Conservation (phyloP, 2,329 filamentous ascomycete species). For the Bimuria novae-zelandiae region DNA sequence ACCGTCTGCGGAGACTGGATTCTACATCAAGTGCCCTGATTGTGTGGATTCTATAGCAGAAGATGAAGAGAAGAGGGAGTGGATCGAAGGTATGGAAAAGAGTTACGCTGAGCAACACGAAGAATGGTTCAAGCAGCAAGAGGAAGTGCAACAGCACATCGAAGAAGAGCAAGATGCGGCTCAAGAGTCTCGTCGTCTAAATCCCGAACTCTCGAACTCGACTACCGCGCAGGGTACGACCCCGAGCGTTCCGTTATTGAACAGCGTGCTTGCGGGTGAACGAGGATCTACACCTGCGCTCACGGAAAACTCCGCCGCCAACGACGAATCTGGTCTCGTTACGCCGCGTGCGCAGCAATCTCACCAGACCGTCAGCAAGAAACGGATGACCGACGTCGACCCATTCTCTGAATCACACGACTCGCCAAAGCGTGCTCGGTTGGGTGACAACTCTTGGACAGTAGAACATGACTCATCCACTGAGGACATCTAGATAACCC, state of each 20-base stretch:
- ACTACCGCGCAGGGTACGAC: not conserved
- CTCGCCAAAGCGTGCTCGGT: constrained; percentile 1
- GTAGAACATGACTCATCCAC: not conserved
- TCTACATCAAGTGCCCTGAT: constrained; percentile 57
- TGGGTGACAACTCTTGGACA: not conserved
- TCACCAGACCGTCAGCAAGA: not conserved
- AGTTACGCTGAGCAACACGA: constrained; percentile 31
- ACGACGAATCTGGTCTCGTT: not conserved
- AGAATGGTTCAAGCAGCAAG: constrained; percentile 24
- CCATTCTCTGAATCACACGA: not conserved
- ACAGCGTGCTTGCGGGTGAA: too few species aligned
- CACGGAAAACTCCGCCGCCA: not conserved
- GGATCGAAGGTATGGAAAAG: constrained; percentile 27
- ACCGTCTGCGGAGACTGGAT: constrained; percentile 49
- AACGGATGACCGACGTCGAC: not conserved
- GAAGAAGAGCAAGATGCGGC: constrained; percentile 16
- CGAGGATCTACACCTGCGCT: not conserved
- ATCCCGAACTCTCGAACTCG: not conserved
- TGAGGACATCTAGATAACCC: not conserved
- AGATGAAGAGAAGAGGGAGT: constrained; percentile 26
- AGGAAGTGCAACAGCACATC: constrained; percentile 19
- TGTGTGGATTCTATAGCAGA: constrained; percentile 41
- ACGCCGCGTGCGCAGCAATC: not conserved
- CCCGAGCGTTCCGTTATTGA: too few species aligned
- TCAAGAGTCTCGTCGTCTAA: not conserved